A percentile compares a stretch with the other conserved stretches of the same genome.
phyloP scores from a whole-genome alignment of 1,284 basidiomycete genomes.

The Ceratobasidium sp. region DNA sequence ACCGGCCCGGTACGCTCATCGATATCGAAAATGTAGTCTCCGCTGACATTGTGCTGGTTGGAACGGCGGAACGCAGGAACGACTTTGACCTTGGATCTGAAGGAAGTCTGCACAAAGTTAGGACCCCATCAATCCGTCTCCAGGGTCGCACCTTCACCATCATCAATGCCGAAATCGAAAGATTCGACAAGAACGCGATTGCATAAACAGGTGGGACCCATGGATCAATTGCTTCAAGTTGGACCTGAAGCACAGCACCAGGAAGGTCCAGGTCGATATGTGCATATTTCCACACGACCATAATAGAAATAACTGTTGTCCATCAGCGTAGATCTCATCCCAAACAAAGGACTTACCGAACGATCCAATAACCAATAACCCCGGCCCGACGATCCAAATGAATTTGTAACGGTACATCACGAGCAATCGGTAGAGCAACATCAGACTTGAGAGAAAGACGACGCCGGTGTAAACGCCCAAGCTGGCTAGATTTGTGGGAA shows the following conservation, averaged over 20 bases:
- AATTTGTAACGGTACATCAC: slow-evolving; percentile 31
- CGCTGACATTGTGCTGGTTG: neutral
- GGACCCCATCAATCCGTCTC: neutral
- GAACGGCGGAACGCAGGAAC: slow-evolving; percentile 4
- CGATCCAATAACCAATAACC: slow-evolving; percentile 5
- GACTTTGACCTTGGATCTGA: neutral
- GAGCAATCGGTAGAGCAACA: slow-evolving; percentile 28
- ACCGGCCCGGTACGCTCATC: slow-evolving; percentile 33
- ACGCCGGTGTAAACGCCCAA: slow-evolving; percentile 22
- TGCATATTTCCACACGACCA: slow-evolving; percentile 25
- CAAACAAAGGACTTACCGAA: neutral
- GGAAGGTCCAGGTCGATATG: slow-evolving; percentile 1
- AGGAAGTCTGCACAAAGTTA: neutral
- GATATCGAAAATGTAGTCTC: slow-evolving; percentile 27
- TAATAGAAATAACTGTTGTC: slow-evolving; percentile 20
- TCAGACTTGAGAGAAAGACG: slow-evolving; percentile 25
- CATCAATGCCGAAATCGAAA: slow-evolving; percentile 29
- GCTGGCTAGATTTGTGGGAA: slow-evolving; percentile 16
- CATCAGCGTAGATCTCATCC: neutral
- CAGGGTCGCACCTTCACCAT: slow-evolving; percentile 31
- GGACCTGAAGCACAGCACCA: neutral
- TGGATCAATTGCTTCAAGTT: slow-evolving; percentile 1
- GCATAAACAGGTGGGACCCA: slow-evolving; percentile 32
- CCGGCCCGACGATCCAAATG: slow-evolving; percentile 8
- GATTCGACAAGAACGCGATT: slow-evolving; percentile 15